These are phyloP conservation scores for Paradendryphiella salina DNA, from an alignment of 2,329 filamentous ascomycete species.

Conservation along the genomic window DNA sequence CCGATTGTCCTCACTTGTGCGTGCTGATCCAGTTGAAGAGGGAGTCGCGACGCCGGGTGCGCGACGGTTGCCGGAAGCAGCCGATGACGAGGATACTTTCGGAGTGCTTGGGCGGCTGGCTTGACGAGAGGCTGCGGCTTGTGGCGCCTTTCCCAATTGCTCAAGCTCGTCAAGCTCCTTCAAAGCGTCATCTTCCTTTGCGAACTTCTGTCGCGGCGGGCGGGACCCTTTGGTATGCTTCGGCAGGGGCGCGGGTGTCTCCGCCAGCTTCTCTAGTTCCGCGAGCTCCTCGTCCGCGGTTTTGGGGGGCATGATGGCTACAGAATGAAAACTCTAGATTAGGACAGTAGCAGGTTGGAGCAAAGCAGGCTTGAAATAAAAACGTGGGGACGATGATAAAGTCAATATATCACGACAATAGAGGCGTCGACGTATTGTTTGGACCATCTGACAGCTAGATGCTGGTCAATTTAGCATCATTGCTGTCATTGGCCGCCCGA, in stretches of 20 bases:
- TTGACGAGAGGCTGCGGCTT: conserved; percentile 62
- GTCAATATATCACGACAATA: conserved; percentile 1
- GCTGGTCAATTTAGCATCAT: conserved; percentile 29
- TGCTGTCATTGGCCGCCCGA: conserved; percentile 28
- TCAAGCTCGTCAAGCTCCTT: conserved; percentile 83
- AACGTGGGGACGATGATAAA: neutral
- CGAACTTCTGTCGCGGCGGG: conserved; percentile 48
- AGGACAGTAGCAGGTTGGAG: neutral
- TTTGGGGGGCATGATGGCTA: conserved; percentile 43
- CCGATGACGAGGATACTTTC: conserved; percentile 58
- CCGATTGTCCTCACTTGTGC: conserved; percentile 68
- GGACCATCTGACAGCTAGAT: conserved; percentile 22
- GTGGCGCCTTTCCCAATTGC: conserved; percentile 52
- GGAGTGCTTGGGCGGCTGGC: conserved; percentile 77
- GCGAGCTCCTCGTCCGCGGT: conserved; percentile 55
- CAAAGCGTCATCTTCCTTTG: conserved; percentile 69
- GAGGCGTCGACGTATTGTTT: conserved; percentile 8
- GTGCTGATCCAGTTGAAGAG: conserved; percentile 46
- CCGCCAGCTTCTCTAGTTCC: conserved; percentile 45
- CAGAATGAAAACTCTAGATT: neutral
- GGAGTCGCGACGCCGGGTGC: conserved; percentile 42
- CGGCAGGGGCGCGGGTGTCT: conserved; percentile 38
- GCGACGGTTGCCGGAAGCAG: conserved; percentile 47
- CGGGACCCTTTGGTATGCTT: conserved; percentile 51
- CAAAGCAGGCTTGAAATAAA: neutral